Evolutionary conservation across 2,329 filamentous ascomycete genomes (phyloP).

Genomic region (Aspergillus spinulosporus): DNA sequence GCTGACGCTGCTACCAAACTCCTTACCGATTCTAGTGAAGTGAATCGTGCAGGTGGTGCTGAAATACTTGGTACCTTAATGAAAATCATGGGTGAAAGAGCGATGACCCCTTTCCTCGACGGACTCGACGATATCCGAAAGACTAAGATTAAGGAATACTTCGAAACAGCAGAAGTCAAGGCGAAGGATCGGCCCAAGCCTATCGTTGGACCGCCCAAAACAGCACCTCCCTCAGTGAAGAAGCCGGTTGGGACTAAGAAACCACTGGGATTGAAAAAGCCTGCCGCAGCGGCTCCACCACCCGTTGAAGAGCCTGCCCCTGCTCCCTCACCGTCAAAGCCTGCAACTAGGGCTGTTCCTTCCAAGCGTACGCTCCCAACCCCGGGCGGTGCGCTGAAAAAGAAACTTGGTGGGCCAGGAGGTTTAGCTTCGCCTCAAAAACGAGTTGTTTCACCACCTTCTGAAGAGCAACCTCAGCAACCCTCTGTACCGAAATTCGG

Average conservation of each 20-base stretch:
- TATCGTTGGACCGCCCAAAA: slow-evolving; percentile 59
- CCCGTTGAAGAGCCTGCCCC: slow-evolving; percentile 56
- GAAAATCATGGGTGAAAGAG: slow-evolving; percentile 97
- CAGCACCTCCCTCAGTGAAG: slow-evolving; percentile 55
- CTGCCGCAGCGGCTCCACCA: slow-evolving; percentile 48
- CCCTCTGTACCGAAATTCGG: slow-evolving; percentile 57
- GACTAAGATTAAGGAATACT: slow-evolving; percentile 92
- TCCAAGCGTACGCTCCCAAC: slow-evolving; percentile 49
- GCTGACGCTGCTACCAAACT: slow-evolving; percentile 89
- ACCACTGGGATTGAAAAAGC: slow-evolving; percentile 51
- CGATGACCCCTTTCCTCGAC: slow-evolving; percentile 90
- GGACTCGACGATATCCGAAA: slow-evolving; percentile 94
- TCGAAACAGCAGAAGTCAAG: slow-evolving; percentile 77
- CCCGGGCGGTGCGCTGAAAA: slow-evolving; percentile 46
- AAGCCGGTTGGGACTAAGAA: slow-evolving; percentile 58
- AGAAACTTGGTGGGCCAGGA: slow-evolving; percentile 46
- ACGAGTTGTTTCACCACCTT: slow-evolving; percentile 47
- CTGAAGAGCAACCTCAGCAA: slow-evolving; percentile 46
- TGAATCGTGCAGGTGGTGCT: slow-evolving; percentile 81
- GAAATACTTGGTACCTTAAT: slow-evolving; percentile 92
- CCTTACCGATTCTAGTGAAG: slow-evolving; percentile 83
- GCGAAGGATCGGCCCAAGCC: slow-evolving; percentile 92
- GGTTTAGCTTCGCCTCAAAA: slow-evolving; percentile 44
- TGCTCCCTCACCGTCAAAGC: slow-evolving; percentile 50
- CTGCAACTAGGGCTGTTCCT: slow-evolving; percentile 40